A percentile compares a stretch with the other conserved stretches of the same genome.
Evolutionary conservation across 306 rosid genomes (phyloP).

Genomic region (Geum urbanum): DNA sequence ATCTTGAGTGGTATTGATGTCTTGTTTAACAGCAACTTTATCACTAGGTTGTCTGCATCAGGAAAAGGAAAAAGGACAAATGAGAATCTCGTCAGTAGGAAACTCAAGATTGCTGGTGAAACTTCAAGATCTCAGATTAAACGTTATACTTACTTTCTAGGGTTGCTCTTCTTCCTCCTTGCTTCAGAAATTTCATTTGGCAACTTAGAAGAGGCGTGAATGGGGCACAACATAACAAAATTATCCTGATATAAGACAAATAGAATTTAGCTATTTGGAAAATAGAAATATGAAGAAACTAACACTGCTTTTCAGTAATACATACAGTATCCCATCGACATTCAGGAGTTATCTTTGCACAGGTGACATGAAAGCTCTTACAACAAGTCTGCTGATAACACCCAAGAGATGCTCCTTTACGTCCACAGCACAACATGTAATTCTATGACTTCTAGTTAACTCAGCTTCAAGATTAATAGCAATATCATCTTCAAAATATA

Average conservation of each 20-base stretch:
- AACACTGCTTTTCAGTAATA: conserved; percentile 14
- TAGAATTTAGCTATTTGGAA: conserved; percentile 4
- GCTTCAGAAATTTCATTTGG: conserved; percentile 54
- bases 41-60: conserved; percentile 27
- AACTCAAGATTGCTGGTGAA: neutral
- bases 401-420: conserved; percentile 87
- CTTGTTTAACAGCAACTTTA: conserved; percentile 30
- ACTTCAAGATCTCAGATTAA: neutral
- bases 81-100: conserved; percentile 8
- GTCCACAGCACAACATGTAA: conserved; percentile 82
- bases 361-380: conserved; percentile 81
- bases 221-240: conserved; percentile 87
- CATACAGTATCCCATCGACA: conserved; percentile 92
- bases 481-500: conserved; percentile 64
- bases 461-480: conserved; percentile 89
- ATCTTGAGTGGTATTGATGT: conserved; percentile 16
- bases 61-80: conserved; percentile 12
- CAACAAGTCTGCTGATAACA: conserved; percentile 84
- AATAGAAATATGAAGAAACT: neutral
- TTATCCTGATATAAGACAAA: conserved; percentile 49
- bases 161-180: conserved; percentile 32
- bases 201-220: conserved; percentile 57
- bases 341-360: conserved; percentile 71
- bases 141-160: conserved; percentile 30
- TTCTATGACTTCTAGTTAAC: conserved; percentile 73